Base-by-base conservation (phyloP, 495 filamentous ascomycete genomes). In the Aspergillus hancockii region DNA sequence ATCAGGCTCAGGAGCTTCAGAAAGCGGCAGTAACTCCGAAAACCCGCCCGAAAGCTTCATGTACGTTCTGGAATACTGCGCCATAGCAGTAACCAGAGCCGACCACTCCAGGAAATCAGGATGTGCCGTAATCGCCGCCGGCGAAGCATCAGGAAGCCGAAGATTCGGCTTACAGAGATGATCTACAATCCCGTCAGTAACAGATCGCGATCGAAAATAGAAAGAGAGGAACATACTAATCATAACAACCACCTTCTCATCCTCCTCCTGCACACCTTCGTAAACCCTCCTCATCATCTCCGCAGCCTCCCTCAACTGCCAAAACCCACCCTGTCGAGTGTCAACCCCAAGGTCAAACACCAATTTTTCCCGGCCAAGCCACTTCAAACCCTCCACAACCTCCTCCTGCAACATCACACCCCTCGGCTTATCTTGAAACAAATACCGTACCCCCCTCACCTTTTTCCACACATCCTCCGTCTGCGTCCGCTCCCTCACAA, bases 41-140 rank as follows among this genome's bases (percentile, higher is more conserved):
- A 97, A 93, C 38, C 73, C 81, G 12, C 92, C 92, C 23, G 88
- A 92, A n/a, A 96, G 83, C 77, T 96, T 96, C 84, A 96, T 90
- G 76, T 89, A 94, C 6, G 85, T 88, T 16, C 69, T 75, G 31
- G 70, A 70, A 70, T 79, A 85, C 59, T 79, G 77, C 61, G 82
- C 81, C 61, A 90, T 83, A 6, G 67, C 59, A 10, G 64, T 60
- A 19, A 81, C 59, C 25, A 76, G 61, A 4, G 65, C 47, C 43
- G 69, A 74, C 76, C 78, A 83, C 32, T 73, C 79, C 46, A 85
- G 67, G 73, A 88, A 91, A 21, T 81, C 77, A 8, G 79, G 74
- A 57, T 89, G 81, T 7, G 78, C 74, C 19, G 76, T 71, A 56
- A 73, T 62, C 12, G 67, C 61, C 2, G 63, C 58, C 72, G 70